Evolutionary conservation across 441 rosid genomes (phyloP).

Genomic region (Jatropha podagrica): DNA sequence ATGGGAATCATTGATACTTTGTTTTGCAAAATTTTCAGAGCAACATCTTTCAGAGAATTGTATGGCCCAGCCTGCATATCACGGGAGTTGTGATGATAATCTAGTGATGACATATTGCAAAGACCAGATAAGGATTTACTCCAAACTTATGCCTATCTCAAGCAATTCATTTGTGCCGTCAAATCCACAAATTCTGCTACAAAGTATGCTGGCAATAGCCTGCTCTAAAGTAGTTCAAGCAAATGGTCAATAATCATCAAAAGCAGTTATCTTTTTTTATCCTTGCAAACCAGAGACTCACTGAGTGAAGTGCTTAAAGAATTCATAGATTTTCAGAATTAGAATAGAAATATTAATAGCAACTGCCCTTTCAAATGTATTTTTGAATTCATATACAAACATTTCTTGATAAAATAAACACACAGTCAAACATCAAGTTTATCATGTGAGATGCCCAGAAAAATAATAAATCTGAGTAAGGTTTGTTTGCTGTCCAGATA

Average conservation of each 20-base stretch:
- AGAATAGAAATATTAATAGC: background rate
- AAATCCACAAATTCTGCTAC: background rate
- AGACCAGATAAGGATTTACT: background rate
- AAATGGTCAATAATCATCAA: background rate
- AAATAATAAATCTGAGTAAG: background rate
- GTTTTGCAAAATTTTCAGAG: constrained; percentile 53
- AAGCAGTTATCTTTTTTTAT: background rate
- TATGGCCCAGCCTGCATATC: constrained; percentile 56
- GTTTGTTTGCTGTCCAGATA: background rate
- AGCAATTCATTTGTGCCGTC: background rate
- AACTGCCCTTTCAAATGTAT: background rate
- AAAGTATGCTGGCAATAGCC: background rate
- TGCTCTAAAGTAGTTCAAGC: background rate
- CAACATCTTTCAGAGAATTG: constrained; percentile 55
- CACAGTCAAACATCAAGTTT: background rate
- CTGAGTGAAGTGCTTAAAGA: background rate
- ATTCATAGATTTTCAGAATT: background rate
- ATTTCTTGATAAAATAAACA: background rate
- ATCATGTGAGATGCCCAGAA: background rate
- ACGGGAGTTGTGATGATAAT: background rate
- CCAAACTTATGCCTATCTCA: background rate
- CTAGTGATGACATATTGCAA: background rate
- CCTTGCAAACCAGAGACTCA: background rate
- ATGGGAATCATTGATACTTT: constrained; percentile 53
- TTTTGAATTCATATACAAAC: background rate